Conservation (phyloP, 1,139 yeast species). For the Ashbya aceris region DNA sequence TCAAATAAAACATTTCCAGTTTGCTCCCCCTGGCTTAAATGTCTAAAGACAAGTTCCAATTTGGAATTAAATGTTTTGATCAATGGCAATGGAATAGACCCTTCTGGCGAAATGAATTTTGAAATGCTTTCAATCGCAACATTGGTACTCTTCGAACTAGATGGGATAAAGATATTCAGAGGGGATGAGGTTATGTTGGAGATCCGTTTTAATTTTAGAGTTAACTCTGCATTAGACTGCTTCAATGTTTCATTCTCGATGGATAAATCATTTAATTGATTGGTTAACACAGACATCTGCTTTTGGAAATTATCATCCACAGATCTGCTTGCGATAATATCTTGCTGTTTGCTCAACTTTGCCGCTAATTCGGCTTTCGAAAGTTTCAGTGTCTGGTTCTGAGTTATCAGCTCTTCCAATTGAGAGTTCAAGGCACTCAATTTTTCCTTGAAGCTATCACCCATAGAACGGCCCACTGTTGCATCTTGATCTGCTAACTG, state of each 20-base stretch:
- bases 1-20: slow-evolving; percentile 44
- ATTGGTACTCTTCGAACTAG: not conserved
- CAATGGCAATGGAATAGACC: slow-evolving; percentile 38
- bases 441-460: not conserved
- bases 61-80: slow-evolving; percentile 41
- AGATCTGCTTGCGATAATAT: slow-evolving; percentile 2
- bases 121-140: not conserved
- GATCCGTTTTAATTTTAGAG: slow-evolving; percentile 20
- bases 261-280: slow-evolving; percentile 23
- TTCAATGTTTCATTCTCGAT: slow-evolving; percentile 29
- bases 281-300: slow-evolving; percentile 18
- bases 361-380: slow-evolving; percentile 1
- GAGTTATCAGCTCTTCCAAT: slow-evolving; percentile 3
- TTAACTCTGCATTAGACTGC: slow-evolving; percentile 26
- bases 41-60: slow-evolving; percentile 32
- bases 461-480: not conserved
- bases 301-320: slow-evolving; percentile 14
- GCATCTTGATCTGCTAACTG: slow-evolving; percentile 1
- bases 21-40: slow-evolving; percentile 26
- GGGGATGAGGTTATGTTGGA: slow-evolving; percentile 1
- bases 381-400: slow-evolving; percentile 5
- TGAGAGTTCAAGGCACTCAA: slow-evolving; percentile 1
- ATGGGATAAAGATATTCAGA: not conserved
- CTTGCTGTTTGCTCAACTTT: not conserved
- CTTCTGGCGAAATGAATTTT: slow-evolving; percentile 32